Percentiles rank a stretch among this genome's conserved stretches.
Conservation (phyloP, 2,329 filamentous ascomycete species). For the Pseudogymnoascus sp. region DNA sequence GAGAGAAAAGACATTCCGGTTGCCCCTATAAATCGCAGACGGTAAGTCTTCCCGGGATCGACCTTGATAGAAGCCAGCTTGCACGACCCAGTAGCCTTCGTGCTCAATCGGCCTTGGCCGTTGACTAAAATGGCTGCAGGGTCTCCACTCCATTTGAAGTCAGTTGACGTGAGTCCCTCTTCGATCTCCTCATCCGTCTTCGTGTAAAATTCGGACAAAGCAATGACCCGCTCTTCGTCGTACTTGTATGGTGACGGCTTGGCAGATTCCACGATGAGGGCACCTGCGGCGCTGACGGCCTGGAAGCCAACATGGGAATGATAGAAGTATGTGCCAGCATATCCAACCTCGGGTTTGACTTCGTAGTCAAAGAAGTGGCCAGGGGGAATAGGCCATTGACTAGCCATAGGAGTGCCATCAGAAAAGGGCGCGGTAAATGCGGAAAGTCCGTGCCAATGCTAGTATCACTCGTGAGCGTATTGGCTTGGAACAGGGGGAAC, state of each 20-base stretch:
- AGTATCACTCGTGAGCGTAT: background rate
- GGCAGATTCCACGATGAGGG: slow-evolving; percentile 40
- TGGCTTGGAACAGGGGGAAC: too few relatives aligned
- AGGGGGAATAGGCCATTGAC: slow-evolving; percentile 48
- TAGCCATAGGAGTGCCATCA: slow-evolving; percentile 43
- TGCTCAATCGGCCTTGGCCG: slow-evolving; percentile 44
- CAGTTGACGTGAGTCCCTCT: slow-evolving; percentile 39
- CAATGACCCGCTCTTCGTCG: slow-evolving; percentile 52
- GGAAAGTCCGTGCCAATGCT: slow-evolving; percentile 51
- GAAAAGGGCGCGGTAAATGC: slow-evolving; percentile 42
- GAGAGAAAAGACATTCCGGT: slow-evolving; percentile 48
- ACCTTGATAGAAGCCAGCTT: too few relatives aligned
- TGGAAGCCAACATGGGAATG: slow-evolving; percentile 50
- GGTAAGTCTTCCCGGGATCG: slow-evolving; percentile 52
- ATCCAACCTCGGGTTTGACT: slow-evolving; percentile 35
- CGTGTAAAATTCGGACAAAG: slow-evolving; percentile 51
- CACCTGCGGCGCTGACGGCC: slow-evolving; percentile 39
- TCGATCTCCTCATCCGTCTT: slow-evolving; percentile 46
- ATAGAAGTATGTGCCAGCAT: slow-evolving; percentile 49
- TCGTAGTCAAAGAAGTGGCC: slow-evolving; percentile 50
- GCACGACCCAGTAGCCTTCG: slow-evolving; percentile 38
- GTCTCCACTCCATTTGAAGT: slow-evolving; percentile 54
- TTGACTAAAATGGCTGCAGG: slow-evolving; percentile 51
- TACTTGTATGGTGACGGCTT: slow-evolving; percentile 45
- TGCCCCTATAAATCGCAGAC: slow-evolving; percentile 52